Evolutionary conservation across 2,329 filamentous ascomycete genomes (phyloP).

Genomic region (Aspergillus persii): DNA sequence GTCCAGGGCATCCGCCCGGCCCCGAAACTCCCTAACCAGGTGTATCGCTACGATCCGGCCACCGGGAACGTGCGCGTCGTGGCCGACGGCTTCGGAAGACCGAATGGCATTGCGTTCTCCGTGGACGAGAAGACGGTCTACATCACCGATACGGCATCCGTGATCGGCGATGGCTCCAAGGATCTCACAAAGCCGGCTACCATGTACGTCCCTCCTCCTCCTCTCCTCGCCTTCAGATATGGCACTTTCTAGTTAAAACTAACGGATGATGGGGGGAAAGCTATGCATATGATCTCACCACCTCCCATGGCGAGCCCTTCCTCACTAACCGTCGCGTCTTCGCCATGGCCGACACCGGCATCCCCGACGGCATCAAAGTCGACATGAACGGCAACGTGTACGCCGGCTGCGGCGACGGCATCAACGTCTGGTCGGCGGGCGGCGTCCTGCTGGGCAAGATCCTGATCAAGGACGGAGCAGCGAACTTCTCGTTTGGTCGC

Average conservation of each 20-base stretch:
- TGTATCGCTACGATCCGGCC: conserved; percentile 41
- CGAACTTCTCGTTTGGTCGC: conserved; percentile 53
- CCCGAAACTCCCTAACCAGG: conserved; percentile 36
- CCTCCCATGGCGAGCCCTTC: conserved; percentile 36
- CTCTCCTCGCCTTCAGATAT: too few species aligned
- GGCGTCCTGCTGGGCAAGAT: conserved; percentile 58
- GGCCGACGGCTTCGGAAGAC: conserved; percentile 38
- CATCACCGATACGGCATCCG: conserved; percentile 41
- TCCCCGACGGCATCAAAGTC: conserved; percentile 50
- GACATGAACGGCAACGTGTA: conserved; percentile 57
- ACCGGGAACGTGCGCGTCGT: conserved; percentile 38
- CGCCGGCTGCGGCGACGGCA: conserved; percentile 54
- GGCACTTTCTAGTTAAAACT: too few species aligned
- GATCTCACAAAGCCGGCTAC: conserved; percentile 20
- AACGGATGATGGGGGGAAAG: conserved; percentile 3
- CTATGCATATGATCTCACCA: conserved; percentile 51
- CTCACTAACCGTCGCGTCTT: conserved; percentile 54
- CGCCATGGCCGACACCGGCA: conserved; percentile 48
- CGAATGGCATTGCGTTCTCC: conserved; percentile 44
- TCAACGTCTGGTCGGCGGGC: conserved; percentile 53
- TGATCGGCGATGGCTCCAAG: conserved; percentile 21
- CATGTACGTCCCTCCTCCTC: conserved; percentile 24
- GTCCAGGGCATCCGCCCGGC: conserved; percentile 33
- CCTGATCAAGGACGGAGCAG: conserved; percentile 47
- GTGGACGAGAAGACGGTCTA: conserved; percentile 40